Evolutionary conservation across 495 filamentous ascomycete species (phyloP).

Genomic region (Neurospora sp.): DNA sequence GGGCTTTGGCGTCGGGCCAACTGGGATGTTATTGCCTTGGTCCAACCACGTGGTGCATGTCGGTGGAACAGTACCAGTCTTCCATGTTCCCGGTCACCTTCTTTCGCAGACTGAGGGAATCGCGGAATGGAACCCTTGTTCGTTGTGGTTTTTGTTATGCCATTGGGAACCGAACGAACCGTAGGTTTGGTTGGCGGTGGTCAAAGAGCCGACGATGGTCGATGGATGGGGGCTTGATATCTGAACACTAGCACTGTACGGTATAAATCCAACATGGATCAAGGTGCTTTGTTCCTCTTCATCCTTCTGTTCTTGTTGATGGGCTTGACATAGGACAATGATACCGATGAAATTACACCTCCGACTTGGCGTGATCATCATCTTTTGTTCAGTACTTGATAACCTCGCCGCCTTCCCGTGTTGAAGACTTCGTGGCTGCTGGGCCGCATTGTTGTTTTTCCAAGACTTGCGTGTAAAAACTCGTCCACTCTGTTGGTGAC

Average conservation of each 20-base stretch:
- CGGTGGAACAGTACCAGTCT: not conserved
- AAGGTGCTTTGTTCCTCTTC: not conserved
- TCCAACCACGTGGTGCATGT: not conserved
- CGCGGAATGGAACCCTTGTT: not conserved
- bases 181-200: not conserved
- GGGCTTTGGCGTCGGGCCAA: not conserved
- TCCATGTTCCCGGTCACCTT: not conserved
- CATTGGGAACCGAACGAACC: not conserved
- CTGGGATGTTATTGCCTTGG: not conserved
- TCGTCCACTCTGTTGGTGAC: not conserved
- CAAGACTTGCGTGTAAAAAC: not conserved
- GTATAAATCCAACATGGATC: not conserved
- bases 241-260: not conserved
- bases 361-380: not conserved
- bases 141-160: not conserved
- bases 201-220: not conserved
- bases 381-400: not conserved
- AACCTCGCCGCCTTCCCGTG: not conserved
- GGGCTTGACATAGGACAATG: not conserved
- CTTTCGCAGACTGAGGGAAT: not conserved
- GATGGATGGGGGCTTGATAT: not conserved
- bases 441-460: not conserved
- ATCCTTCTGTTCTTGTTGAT: not conserved
- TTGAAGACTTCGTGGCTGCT: not conserved
- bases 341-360: not conserved